Evolutionary conservation across 495 filamentous ascomycete genomes (phyloP).

Genomic region (Penicillium salamii): DNA sequence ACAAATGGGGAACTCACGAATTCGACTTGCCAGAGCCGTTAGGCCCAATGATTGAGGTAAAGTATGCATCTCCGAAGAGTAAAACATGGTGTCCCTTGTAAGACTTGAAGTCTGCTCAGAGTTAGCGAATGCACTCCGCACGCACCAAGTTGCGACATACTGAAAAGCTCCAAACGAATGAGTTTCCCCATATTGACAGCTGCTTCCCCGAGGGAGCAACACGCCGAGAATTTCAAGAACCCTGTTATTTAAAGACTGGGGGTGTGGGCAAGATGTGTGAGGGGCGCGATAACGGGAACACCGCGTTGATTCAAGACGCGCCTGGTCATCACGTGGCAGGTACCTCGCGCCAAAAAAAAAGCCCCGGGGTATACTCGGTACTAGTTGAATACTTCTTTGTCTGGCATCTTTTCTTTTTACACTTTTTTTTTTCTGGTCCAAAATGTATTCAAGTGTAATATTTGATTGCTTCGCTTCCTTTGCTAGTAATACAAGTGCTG

Average conservation of each 20-base stretch:
- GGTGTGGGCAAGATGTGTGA: constrained; percentile 15
- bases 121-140: constrained; percentile 24
- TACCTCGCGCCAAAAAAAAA: neutral
- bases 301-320: constrained; percentile 21
- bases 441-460: too few relatives aligned
- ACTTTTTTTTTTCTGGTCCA: too few relatives aligned
- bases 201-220: constrained; percentile 31
- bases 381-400: too few relatives aligned
- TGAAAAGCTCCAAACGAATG: constrained; percentile 89
- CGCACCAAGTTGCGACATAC: constrained; percentile 46
- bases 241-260: constrained; percentile 9
- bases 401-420: too few relatives aligned
- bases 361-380: too few relatives aligned
- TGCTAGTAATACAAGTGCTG: constrained; percentile 3
- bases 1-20: constrained; percentile 59
- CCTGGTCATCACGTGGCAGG: constrained; percentile 23
- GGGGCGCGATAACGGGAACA: constrained; percentile 28
- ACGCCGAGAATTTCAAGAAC: constrained; percentile 15
- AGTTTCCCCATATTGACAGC: constrained; percentile 75
- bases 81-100: constrained; percentile 95
- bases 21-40: constrained; percentile 99
- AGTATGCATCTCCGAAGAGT: constrained; percentile 96
- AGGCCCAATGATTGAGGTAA: constrained; percentile 97
- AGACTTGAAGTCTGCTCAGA: constrained; percentile 86
- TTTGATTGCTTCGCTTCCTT: too few relatives aligned